Conservation (phyloP, 2,329 filamentous ascomycete species). For the Alternaria arbusti region DNA sequence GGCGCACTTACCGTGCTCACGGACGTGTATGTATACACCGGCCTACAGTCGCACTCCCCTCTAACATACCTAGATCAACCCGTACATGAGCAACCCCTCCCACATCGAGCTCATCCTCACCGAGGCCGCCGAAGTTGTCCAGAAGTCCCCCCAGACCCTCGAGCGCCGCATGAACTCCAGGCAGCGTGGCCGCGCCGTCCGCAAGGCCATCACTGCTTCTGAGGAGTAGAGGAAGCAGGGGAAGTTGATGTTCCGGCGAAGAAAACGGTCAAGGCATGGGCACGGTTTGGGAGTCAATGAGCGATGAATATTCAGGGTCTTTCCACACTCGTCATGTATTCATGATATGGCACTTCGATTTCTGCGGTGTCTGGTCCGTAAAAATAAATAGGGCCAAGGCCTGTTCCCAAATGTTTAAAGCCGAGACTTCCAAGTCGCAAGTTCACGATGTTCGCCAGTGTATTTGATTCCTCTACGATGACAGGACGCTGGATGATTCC, state of each 20-base stretch:
- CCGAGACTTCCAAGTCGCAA: slow-evolving; percentile 15
- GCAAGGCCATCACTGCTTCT: slow-evolving; percentile 66
- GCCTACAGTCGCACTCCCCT: neutral
- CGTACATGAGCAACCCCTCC: slow-evolving; percentile 99
- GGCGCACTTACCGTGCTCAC: slow-evolving; percentile 99
- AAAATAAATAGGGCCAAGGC: slow-evolving; percentile 43
- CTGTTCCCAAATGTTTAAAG: slow-evolving; percentile 35
- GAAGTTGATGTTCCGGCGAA: slow-evolving; percentile 24
- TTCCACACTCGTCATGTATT: slow-evolving; percentile 46
- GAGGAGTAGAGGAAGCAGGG: slow-evolving; percentile 31
- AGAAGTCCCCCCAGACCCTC: slow-evolving; percentile 79
- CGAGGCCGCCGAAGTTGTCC: slow-evolving; percentile 93
- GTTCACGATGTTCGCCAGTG: neutral
- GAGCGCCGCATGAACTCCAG: slow-evolving; percentile 82
- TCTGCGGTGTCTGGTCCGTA: slow-evolving; percentile 47
- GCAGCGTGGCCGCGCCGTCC: slow-evolving; percentile 79
- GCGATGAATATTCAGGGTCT: slow-evolving; percentile 49
- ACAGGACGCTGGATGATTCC: neutral
- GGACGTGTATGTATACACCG: slow-evolving; percentile 81
- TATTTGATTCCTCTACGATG: neutral
- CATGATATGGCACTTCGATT: slow-evolving; percentile 49
- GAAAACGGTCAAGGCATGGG: slow-evolving; percentile 43
- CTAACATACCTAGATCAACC: slow-evolving; percentile 80
- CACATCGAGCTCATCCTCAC: slow-evolving; percentile 99
- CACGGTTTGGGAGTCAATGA: slow-evolving; percentile 49